Evolutionary conservation across 345 rosid genomes (phyloP), one percentile per base, ranked within the genome.

Genomic region (Populus davidiana): DNA sequence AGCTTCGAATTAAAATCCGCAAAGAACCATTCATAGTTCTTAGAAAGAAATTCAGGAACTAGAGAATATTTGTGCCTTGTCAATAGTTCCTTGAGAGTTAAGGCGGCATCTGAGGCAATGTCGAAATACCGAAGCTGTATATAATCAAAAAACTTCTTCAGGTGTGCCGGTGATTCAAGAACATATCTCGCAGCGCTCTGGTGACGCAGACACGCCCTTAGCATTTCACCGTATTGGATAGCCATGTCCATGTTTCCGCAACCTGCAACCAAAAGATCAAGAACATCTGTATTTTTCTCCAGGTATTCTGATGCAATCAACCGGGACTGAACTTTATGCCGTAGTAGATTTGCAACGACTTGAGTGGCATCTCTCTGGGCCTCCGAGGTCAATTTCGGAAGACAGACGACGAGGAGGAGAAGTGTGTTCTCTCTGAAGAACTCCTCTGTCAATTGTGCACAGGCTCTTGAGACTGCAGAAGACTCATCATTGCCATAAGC

Each of bases 51-150:
- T 71, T 92, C 98, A 47, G 98, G 36, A 33, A 33, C 36, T 33
- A 33, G 36, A 33, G 36, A 33, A 33, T 33, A 33, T 33, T 0
- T 96, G 80, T 96, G 98, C 88, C 99, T 91, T 47, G 97, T 92
- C 83, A 96, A 61, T 21, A 96, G 88, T 80, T 96, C 98, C 98
- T 93, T 93, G 83, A 96, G 92, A 52, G 99, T 92, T 11, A 94
- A 97, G 84, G 97, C 99, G 81, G 96, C 99, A 90, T 93, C 97
- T 61, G 99, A 97, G 70, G 98, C 94, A 82, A 96, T 85, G 72
- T 96, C 99, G 27, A 96, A 96, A 83, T 96, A 93, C 39, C 97
- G 97, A 80, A 96, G 93, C 84, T 92, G 98, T 81, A 96, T 96
- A 79, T 86, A 91, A 72, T 92, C 89, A 56, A 96, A 96, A 82